Evolutionary conservation across 805 yeast genomes (phyloP).

Genomic region (Lipomyces japonicus): DNA sequence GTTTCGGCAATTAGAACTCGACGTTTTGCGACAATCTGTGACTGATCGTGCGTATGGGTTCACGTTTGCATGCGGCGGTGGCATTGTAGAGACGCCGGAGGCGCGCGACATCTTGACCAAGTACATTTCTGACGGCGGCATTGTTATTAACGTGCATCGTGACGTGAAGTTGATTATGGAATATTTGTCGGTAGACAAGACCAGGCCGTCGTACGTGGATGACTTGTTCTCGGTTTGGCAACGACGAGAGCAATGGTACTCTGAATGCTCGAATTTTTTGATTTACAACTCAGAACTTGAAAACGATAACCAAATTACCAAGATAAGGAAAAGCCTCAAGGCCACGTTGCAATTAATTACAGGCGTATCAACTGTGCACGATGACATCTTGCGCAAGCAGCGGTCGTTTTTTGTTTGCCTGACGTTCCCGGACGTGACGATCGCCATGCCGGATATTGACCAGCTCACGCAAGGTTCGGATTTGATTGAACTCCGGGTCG

Average conservation of each 20-base stretch:
- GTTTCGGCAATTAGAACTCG: slow-evolving; percentile 67
- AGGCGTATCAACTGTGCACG: slow-evolving; percentile 44
- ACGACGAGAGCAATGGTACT: slow-evolving; percentile 74
- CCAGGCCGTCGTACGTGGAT: slow-evolving; percentile 82
- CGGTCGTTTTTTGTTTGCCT: slow-evolving; percentile 67
- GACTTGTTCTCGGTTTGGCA: slow-evolving; percentile 82
- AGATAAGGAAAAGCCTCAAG: slow-evolving; percentile 40
- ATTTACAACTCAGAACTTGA: slow-evolving; percentile 75
- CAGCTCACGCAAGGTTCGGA: slow-evolving; percentile 63
- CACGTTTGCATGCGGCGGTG: slow-evolving; percentile 94
- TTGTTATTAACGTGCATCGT: slow-evolving; percentile 88
- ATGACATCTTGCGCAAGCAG: slow-evolving; percentile 39
- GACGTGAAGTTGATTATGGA: slow-evolving; percentile 73
- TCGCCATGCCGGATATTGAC: slow-evolving; percentile 46
- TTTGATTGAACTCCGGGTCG: slow-evolving; percentile 83
- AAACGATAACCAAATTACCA: slow-evolving; percentile 22
- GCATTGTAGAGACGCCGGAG: slow-evolving; percentile 74
- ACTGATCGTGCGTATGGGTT: slow-evolving; percentile 46
- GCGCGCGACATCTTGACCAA: slow-evolving; percentile 61
- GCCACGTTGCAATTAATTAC: slow-evolving; percentile 58
- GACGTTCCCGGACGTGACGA: slow-evolving; percentile 59
- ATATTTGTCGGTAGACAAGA: slow-evolving; percentile 69
- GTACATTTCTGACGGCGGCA: slow-evolving; percentile 58
- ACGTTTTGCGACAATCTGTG: slow-evolving; percentile 51
- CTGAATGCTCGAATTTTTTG: slow-evolving; percentile 70